Conservation (phyloP, 345 rosid species). For the Rhizophora mangle region DNA sequence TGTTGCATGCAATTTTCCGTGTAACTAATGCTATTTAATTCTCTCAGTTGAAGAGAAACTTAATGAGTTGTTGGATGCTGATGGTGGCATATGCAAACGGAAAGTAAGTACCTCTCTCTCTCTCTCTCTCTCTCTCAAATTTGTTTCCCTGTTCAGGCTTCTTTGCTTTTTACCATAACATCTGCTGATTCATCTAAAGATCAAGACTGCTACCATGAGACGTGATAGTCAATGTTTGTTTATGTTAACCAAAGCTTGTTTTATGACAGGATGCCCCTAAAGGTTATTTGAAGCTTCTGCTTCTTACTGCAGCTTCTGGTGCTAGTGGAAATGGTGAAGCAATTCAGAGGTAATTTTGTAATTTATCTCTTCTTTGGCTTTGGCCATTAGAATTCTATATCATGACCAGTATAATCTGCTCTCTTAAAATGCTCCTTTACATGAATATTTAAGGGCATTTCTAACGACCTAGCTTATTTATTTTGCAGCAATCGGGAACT, state of each 20-base stretch:
- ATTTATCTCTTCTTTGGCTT: conserved; percentile 10
- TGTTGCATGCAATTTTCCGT: background rate
- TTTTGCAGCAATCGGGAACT: conserved; percentile 92
- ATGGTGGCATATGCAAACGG: conserved; percentile 87
- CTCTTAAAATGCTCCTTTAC: background rate
- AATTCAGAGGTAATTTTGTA: conserved; percentile 68
- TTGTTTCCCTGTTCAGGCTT: background rate
- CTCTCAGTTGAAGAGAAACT: conserved; percentile 91
- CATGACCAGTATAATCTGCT: too few species aligned
- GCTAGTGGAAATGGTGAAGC: conserved; percentile 77
- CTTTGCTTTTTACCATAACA: too few species aligned
- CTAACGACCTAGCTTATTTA: conserved; percentile 24
- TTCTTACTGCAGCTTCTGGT: conserved; percentile 95
- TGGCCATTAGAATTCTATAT: background rate
- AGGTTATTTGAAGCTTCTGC: conserved; percentile 91
- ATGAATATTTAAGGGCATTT: conserved; percentile 5
- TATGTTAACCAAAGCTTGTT: conserved; percentile 22
- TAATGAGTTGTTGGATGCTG: conserved; percentile 87
- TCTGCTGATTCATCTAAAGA: too few species aligned
- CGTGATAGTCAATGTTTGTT: background rate
- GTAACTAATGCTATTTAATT: conserved; percentile 10
- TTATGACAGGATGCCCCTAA: conserved; percentile 79
- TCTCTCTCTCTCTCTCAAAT: background rate
- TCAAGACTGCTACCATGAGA: too few species aligned
- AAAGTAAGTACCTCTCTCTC: conserved; percentile 47